phyloP scores from a whole-genome alignment of 192 early-diverging fungal species.

The Dimargaris cristalligena region DNA sequence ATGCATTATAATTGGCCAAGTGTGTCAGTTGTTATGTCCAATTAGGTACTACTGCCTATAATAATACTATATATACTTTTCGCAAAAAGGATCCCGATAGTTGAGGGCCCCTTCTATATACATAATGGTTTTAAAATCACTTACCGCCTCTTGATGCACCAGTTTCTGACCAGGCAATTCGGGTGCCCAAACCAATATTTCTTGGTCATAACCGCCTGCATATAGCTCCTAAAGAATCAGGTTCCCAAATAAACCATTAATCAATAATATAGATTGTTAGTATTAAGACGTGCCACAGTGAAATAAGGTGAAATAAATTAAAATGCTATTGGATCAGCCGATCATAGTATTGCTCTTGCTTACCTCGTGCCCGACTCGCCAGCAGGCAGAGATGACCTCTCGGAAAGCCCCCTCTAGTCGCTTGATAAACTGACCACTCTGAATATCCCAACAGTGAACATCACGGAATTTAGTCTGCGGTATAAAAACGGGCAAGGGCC shows the following conservation, averaged over 20 bases:
- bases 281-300: background rate
- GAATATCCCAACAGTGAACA: background rate
- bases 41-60: background rate
- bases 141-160: background rate
- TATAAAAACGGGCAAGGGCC: conserved; percentile 5
- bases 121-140: background rate
- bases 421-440: background rate
- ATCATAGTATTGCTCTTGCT: background rate
- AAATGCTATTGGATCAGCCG: background rate
- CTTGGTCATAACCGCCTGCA: conserved; percentile 7
- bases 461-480: background rate
- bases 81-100: background rate
- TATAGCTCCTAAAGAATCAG: background rate
- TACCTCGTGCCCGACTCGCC: conserved; percentile 6
- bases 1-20: background rate
- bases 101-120: no score
- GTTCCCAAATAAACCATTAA: background rate
- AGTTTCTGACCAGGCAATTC: background rate
- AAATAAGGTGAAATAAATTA: background rate
- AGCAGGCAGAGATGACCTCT: background rate
- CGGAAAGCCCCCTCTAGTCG: background rate
- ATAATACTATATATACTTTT: background rate
- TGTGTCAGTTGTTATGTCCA: background rate
- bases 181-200: conserved; percentile 4
- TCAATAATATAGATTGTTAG: background rate